phyloP scores from a whole-genome alignment of 768 basidiomycete species.

The Austroboletus festivus region DNA sequence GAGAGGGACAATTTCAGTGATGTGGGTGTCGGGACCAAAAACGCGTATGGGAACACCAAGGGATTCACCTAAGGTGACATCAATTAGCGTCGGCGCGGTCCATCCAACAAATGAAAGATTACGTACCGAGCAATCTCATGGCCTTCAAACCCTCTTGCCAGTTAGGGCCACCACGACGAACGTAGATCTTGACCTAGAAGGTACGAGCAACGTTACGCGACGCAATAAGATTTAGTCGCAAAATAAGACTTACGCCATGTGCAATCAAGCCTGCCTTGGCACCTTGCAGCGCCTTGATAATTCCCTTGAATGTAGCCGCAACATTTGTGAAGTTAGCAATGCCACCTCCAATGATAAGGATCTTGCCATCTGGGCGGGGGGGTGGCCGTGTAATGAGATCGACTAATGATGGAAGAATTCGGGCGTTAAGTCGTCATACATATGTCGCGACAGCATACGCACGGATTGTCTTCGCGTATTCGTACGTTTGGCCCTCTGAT shows the following conservation, averaged over 20 bases:
- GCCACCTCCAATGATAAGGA: constrained; percentile 99
- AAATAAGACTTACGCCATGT: constrained; percentile 20
- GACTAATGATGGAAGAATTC: constrained; percentile 40
- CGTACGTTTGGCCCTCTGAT: constrained; percentile 96
- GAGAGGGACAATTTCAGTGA: constrained; percentile 97
- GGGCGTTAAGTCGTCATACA: not conserved
- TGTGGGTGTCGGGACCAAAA: constrained; percentile 97
- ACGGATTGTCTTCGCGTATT: constrained; percentile 98
- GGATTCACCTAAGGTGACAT: constrained; percentile 57
- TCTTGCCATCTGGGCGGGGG: constrained; percentile 84
- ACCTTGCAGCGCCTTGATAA: constrained; percentile 95
- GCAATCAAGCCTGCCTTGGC: constrained; percentile 81
- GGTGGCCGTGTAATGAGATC: constrained; percentile 92
- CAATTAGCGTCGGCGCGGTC: not conserved
- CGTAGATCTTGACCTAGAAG: constrained; percentile 88
- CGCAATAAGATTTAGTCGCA: too few species aligned
- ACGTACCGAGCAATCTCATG: constrained; percentile 82
- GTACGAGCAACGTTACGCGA: constrained; percentile 18
- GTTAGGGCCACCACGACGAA: constrained; percentile 98
- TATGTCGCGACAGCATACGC: constrained; percentile 28
- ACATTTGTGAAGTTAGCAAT: constrained; percentile 99
- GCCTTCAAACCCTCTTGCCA: constrained; percentile 99
- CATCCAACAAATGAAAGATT: not conserved
- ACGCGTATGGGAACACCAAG: constrained; percentile 97
- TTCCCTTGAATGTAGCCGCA: constrained; percentile 99